Evolutionary conservation across 2,329 filamentous ascomycete genomes (phyloP), one percentile per base, ranked within the genome.

Genomic region (Dactylellina parvicollis): DNA sequence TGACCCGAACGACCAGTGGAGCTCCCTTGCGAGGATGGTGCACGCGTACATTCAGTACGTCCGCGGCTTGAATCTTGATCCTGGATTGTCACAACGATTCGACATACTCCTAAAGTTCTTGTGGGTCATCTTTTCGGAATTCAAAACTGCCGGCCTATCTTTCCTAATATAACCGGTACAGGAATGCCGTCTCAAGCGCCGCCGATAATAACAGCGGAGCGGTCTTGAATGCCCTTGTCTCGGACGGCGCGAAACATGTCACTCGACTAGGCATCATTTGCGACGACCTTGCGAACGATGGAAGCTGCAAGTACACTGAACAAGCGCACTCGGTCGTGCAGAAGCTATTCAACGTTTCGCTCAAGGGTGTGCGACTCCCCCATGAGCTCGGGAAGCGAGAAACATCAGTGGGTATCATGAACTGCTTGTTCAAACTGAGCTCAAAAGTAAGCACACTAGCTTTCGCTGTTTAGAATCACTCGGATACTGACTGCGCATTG

Each of bases 1-100:
- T 32, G 69, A 73, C 20, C 69, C 60, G n/a, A 47, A 57, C n/a
- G 69, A 73, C 32, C 69, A 73, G 56, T 73, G 69, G 69, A 47
- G 60, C 32, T 52, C 60, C 2, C 30, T 73, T 0, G 69, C 32
- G 30, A 59, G 69, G 38, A 73, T 73, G 69, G 69, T 73, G 16
- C 34, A 73, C 38, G 60, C 46, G 60, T 73, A 73, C 46, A 38
- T 73, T n/a, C 52, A 60, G 14, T 73, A 73, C 20, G n/a, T 73
- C 4, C 69, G 69, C n/a, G 28, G n/a, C 18, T 12, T 61, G 16
- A 30, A 32, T 16, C 46, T 8, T 10, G 60, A 61, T 20, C 55
- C 56, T 12, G 69, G 69, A 4, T 1, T 73, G 18, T 32, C 69
- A 1, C 46, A 66, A 7, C 54, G 69, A 18, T 73, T 73, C 49